Conservation (phyloP, 1,284 basidiomycete species). For the Blastosporella zonata region DNA sequence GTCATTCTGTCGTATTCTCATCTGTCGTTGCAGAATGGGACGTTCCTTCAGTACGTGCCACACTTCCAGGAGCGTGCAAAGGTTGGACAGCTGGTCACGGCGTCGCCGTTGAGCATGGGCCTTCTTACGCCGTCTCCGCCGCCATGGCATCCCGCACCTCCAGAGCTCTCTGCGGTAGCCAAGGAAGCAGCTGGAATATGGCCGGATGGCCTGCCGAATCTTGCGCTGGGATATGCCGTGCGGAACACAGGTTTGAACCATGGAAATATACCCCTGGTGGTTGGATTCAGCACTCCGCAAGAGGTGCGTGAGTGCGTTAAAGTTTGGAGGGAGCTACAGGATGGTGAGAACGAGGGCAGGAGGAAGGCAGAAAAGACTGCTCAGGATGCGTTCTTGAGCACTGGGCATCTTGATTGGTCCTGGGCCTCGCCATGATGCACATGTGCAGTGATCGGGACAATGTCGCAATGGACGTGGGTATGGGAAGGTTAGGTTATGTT, state of each 20-base stretch:
- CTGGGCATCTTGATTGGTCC: conserved; percentile 58
- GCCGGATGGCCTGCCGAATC: conserved; percentile 55
- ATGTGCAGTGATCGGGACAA: neutral
- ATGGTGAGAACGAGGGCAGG: conserved; percentile 37
- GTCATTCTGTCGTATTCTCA: conserved; percentile 87
- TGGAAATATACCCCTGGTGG: conserved; percentile 64
- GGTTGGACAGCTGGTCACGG: conserved; percentile 73
- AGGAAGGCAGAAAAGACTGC: conserved; percentile 47
- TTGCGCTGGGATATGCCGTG: conserved; percentile 76
- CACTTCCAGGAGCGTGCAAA: conserved; percentile 63
- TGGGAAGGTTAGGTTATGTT: too few species aligned
- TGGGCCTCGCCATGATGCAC: conserved; percentile 54
- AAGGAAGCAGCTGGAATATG: conserved; percentile 33
- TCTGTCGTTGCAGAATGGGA: conserved; percentile 77
- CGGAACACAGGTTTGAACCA: conserved; percentile 42
- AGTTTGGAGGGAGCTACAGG: conserved; percentile 62
- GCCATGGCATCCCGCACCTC: conserved; percentile 84
- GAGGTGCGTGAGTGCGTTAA: conserved; percentile 76
- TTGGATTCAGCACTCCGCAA: conserved; percentile 66
- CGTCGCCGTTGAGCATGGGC: conserved; percentile 93
- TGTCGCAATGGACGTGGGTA: too few species aligned
- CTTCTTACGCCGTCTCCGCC: conserved; percentile 71
- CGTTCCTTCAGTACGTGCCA: conserved; percentile 60
- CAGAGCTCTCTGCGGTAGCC: conserved; percentile 45
- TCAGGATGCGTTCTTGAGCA: conserved; percentile 42